Base-by-base conservation (phyloP, 176 grass and related monocot genomes). In the Carex littledalei region DNA sequence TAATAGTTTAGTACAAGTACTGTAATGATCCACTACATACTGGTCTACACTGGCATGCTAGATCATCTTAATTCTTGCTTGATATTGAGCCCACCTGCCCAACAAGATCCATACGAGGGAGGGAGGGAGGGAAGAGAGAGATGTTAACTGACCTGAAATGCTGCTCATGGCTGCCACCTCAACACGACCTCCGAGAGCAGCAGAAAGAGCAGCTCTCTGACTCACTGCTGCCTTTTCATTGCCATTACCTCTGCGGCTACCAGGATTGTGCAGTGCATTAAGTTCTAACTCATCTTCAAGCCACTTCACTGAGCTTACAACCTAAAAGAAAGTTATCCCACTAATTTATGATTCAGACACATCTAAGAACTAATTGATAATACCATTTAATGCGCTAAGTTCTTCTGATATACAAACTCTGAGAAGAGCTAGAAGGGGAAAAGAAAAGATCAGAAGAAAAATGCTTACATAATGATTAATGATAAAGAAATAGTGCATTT, bases 251-350 rank as follows among this genome's bases (percentile, higher is more conserved):
- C 87, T 61, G 24, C 89, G 90, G 87, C 95, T 98, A 82, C 95
- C 89, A 82, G 92, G 95, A 67, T 92, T 95, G 86, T 95, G 93
- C 56, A 98, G 85, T 83, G 96, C 93, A 87, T 98, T 98, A 76
- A 98, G 84, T 85, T 98, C 96, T 80, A 98, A 84, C 87, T 98
- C 96, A 88, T 98, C 96, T 94, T 98, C 96, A 81, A 98, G 93
- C 93, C 93, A 98, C 86, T 98, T 98, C 80, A 95, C 96, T 81
- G 96, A 98, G 86, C 90, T 98, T 74, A 95, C 96, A 89, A 98
- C 96, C 96, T 98, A 86, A 84, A 88, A 83, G 85, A 88, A 89
- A 50, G 69, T 80, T 80, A 81, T 26, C 50, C 67, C 81, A 83
- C 6, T 74, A 66, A 18, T 66, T 70, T 41, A 39, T 70, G 41